Conservation (phyloP, 2,329 filamentous ascomycete species). For the Calonectria pseudoreteaudii region DNA sequence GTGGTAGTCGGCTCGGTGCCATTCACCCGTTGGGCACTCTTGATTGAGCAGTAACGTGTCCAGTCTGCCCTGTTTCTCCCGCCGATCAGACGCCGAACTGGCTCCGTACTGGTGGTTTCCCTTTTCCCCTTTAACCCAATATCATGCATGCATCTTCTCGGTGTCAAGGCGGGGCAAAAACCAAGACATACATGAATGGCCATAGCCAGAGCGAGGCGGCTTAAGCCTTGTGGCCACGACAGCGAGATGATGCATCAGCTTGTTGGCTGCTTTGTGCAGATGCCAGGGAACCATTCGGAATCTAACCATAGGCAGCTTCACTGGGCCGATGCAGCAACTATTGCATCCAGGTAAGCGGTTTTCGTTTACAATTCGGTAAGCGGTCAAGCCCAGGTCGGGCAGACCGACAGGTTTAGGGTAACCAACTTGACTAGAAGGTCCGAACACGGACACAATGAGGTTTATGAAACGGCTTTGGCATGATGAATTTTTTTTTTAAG, state of each 20-base stretch:
- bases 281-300: not conserved
- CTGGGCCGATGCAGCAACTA: not conserved
- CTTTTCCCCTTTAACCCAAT: not conserved
- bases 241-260: conserved; percentile 2
- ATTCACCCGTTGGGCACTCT: conserved; percentile 7
- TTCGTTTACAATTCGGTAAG: not conserved
- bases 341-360: not conserved
- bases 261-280: not conserved
- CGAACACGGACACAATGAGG: not conserved
- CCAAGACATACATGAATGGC: conserved; percentile 1
- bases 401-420: conserved; percentile 10
- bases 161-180: conserved; percentile 4
- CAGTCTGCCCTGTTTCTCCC: not conserved
- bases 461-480: not conserved
- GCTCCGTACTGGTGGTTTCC: not conserved
- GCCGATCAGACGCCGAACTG: conserved; percentile 3
- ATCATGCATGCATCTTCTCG: not conserved
- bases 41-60: conserved; percentile 2
- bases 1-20: not conserved
- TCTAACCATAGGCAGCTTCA: not conserved
- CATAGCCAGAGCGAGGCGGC: not conserved
- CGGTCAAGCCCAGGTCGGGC: conserved; percentile 9
- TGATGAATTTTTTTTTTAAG: not conserved
- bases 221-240: conserved; percentile 8
- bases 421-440: not conserved